These are phyloP conservation scores for Diversispora eburnea DNA, from an alignment of 192 early-diverging fungal species.

Conservation along the genomic window DNA sequence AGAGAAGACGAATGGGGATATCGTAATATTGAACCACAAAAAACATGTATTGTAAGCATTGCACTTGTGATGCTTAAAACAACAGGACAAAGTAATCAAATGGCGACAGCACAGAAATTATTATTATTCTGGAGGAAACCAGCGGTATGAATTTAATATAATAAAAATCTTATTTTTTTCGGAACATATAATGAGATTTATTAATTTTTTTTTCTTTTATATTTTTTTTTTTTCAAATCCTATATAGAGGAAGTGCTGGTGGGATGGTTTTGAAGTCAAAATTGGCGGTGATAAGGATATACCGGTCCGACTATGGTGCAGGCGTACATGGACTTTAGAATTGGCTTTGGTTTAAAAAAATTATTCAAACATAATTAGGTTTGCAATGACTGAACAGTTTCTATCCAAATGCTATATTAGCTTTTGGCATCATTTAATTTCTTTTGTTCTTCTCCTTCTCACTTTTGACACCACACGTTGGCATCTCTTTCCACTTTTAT, in stretches of 20 bases:
- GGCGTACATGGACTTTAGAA: constrained; percentile 78
- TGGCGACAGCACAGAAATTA: constrained; percentile 72
- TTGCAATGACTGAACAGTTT: too few species aligned
- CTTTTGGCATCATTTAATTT: too few species aligned
- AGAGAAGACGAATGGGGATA: constrained; percentile 71
- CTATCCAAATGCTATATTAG: too few species aligned
- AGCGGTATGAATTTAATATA: constrained; percentile 47
- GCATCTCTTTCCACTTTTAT: too few species aligned
- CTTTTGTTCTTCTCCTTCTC: too few species aligned
- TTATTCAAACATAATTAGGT: not conserved
- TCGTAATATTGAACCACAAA: constrained; percentile 64
- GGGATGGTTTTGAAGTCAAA: constrained; percentile 70
- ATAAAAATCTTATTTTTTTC: constrained; percentile 8
- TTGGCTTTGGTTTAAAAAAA: constrained; percentile 56
- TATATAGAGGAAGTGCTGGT: constrained; percentile 72
- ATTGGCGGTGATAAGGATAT: constrained; percentile 48
- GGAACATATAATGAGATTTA: not conserved
- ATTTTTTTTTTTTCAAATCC: constrained; percentile 4
- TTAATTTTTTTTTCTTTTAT: constrained; percentile 17
- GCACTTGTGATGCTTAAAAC: constrained; percentile 67
- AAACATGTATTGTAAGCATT: constrained; percentile 66
- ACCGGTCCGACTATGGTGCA: constrained; percentile 68
- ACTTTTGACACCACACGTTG: too few species aligned
- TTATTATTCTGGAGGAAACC: constrained; percentile 79
- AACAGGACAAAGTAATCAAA: constrained; percentile 60